Base-by-base conservation (phyloP, 1,139 yeast genomes). In the Yamadazyma mexicana region DNA sequence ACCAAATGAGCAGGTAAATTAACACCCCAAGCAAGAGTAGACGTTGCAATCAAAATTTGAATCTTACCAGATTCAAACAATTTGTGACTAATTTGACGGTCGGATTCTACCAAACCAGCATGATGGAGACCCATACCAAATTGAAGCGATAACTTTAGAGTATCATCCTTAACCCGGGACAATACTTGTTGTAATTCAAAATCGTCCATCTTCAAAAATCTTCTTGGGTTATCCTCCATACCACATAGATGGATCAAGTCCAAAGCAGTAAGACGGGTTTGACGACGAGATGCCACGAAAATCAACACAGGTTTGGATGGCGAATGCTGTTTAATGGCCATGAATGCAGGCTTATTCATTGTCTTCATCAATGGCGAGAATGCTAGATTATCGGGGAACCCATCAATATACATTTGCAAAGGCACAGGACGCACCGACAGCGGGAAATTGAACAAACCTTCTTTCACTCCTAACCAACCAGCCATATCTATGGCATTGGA, bases 401-500 rank as follows among this genome's bases (percentile, higher is more conserved):
- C 98, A 63, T 94, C 98, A 52, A 94, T 92, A 55, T 87, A 92
- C 96, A 92, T 92, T 55, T 92, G 94, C 47, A 94, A 71, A 1
- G 98, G 99, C 40, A 94, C 98, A 0, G 98, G 98, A 56, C 98
- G 85, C 30, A 92, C 97, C 34, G 96, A 87, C 45, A 84, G 88
- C 1, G 98, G 95, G 60, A 92, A 94, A 57, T 94, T 94, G 62
- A 85, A 94, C 38, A 94, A 64, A 0, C 98, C 98, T 45, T 84
- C 85, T 47, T 81, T 79, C 5, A 91, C 96, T 14, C 95, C 94
- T 17, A 94, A 69, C 99, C 99, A 94, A 11, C 95, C 87, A 0
- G 97, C 98, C 95, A 94, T 84, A 62, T 94, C 99, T 58, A 87
- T 82, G 0, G 98, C 98, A 65, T 94, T 94, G 0, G 98, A 88